A percentile compares a stretch with the other conserved stretches of the same genome.
Evolutionary conservation across 352 stramenopile species (phyloP).

Genomic region (Phytopythium aichiense): DNA sequence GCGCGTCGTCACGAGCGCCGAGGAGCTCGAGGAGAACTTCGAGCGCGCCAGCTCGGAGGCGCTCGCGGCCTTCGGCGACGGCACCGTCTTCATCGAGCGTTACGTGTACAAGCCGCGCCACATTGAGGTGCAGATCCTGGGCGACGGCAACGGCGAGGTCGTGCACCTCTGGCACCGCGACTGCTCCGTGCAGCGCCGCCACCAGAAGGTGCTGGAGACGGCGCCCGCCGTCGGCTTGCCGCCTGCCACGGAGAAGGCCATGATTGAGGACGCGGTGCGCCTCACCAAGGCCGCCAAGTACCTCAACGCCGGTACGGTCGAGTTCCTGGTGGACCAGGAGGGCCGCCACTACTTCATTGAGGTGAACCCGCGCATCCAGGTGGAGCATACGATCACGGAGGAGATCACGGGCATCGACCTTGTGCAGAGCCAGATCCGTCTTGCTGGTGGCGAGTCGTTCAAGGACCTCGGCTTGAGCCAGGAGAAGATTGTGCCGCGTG

Average conservation of each 20-base stretch:
- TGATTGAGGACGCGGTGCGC: conserved; percentile 91
- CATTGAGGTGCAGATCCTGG: conserved; percentile 98
- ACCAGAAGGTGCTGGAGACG: conserved; percentile 98
- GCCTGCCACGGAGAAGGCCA: conserved; percentile 79
- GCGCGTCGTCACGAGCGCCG: conserved; percentile 84
- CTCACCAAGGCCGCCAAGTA: conserved; percentile 93
- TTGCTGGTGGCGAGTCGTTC: conserved; percentile 92
- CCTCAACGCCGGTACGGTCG: conserved; percentile 96
- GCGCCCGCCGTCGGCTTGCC: conserved; percentile 87
- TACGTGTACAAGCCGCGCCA: conserved; percentile 95
- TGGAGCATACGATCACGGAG: conserved; percentile 92
- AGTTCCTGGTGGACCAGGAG: conserved; percentile 97
- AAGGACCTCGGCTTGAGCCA: conserved; percentile 92
- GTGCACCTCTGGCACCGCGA: conserved; percentile 96
- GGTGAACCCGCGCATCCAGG: conserved; percentile 98
- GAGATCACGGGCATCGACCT: conserved; percentile 95
- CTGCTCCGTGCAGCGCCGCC: conserved; percentile 96
- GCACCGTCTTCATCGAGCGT: conserved; percentile 94
- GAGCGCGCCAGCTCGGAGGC: conserved; percentile 81
- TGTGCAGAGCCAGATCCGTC: conserved; percentile 95
- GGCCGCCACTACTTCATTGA: conserved; percentile 97
- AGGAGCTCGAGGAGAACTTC: conserved; percentile 90
- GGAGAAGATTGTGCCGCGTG: conserved; percentile 90
- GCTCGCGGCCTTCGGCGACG: conserved; percentile 92
- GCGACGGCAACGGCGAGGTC: conserved; percentile 92